Conservation (phyloP, 73 alveolate genomes). For the Paramecium bursaria region DNA sequence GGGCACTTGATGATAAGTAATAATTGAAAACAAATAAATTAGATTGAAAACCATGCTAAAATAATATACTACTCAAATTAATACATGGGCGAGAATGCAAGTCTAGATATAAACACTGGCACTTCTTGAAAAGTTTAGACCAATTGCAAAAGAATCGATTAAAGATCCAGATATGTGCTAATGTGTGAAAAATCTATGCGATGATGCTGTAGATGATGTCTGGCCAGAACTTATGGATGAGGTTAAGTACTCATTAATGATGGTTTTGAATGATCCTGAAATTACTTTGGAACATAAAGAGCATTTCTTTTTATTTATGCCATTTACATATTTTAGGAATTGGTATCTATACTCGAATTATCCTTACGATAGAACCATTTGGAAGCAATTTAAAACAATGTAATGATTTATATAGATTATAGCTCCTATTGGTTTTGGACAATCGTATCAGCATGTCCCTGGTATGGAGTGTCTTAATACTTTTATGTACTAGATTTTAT, state of each 20-base stretch:
- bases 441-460: constrained; percentile 47
- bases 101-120: constrained; percentile 34
- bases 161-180: constrained; percentile 73
- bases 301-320: not conserved
- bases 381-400: constrained; percentile 65
- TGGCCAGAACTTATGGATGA: constrained; percentile 69
- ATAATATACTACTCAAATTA: constrained; percentile 23
- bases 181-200: constrained; percentile 52
- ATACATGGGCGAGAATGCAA: constrained; percentile 62
- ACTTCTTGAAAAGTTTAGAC: constrained; percentile 55
- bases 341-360: constrained; percentile 64
- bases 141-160: constrained; percentile 55
- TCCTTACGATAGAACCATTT: constrained; percentile 60
- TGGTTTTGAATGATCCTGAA: constrained; percentile 55
- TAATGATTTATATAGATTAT: not conserved
- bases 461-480: constrained; percentile 55
- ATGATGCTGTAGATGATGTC: constrained; percentile 65
- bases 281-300: constrained; percentile 40
- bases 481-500: constrained; percentile 60
- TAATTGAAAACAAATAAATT: not conserved
- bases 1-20: constrained; percentile 39
- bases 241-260: constrained; percentile 58
- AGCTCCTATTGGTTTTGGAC: constrained; percentile 66
- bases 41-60: constrained; percentile 38
- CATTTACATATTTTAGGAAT: constrained; percentile 31